Conservation (phyloP, 257 asterid species). For the Capsicum pubescens region DNA sequence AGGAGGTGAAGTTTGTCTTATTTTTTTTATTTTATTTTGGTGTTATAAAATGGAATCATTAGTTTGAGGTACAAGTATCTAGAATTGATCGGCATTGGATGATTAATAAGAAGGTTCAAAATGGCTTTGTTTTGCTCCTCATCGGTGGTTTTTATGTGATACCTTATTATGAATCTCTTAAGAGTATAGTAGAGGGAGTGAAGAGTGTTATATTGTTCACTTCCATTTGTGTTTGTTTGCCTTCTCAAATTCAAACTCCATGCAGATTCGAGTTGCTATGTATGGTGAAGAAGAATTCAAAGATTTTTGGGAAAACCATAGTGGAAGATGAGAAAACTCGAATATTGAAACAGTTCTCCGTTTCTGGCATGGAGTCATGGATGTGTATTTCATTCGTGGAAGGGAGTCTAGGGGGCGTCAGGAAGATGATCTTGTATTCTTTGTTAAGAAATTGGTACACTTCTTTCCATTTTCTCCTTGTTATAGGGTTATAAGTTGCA, state of each 20-base stretch:
- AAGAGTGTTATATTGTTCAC: not conserved
- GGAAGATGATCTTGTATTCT: too few relatives aligned
- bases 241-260: not conserved
- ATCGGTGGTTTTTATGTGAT: not conserved
- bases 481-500: too few relatives aligned
- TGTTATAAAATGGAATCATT: not conserved
- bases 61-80: too few relatives aligned
- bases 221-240: not conserved
- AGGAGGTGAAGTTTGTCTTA: not conserved
- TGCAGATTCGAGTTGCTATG: slow-evolving; percentile 80
- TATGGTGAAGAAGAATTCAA: slow-evolving; percentile 84
- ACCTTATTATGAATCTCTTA: not conserved
- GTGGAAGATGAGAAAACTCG: slow-evolving; percentile 62
- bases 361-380: slow-evolving; percentile 78
- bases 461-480: too few relatives aligned
- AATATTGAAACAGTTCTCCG: slow-evolving; percentile 75
- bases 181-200: slow-evolving; percentile 4
- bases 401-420: too few relatives aligned
- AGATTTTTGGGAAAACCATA: slow-evolving; percentile 37
- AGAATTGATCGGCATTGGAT: not conserved
- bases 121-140: not conserved
- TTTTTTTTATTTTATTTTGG: not conserved
- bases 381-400: slow-evolving; percentile 72
- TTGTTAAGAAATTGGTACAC: too few relatives aligned
- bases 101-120: not conserved